Evolutionary conservation across 2,329 filamentous ascomycete genomes (phyloP).

Genomic region (Didymella lethalis): DNA sequence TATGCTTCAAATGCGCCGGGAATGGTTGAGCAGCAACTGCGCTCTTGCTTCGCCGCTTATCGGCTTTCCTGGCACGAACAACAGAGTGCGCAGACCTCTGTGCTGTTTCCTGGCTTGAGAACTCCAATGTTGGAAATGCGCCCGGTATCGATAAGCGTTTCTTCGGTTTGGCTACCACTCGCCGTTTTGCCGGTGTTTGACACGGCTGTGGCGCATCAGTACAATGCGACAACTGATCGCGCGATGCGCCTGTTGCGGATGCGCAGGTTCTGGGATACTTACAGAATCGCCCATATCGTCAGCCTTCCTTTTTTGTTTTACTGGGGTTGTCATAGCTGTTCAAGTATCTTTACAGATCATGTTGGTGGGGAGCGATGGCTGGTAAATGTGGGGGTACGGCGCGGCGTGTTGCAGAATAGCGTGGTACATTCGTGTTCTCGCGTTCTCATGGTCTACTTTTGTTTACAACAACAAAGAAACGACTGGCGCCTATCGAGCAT

Average conservation of each 20-base stretch:
- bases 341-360: conserved; percentile 9
- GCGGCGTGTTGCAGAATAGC: conserved; percentile 19
- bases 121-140: conserved; percentile 18
- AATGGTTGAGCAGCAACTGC: not conserved
- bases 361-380: conserved; percentile 20
- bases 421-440: conserved; percentile 19
- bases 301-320: conserved; percentile 17
- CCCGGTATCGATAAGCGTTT: conserved; percentile 25
- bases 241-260: not conserved
- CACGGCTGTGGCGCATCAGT: conserved; percentile 20
- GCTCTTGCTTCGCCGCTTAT: not conserved
- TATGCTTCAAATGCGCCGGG: not conserved
- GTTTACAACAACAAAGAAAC: conserved; percentile 20
- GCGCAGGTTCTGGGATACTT: not conserved
- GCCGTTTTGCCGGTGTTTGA: conserved; percentile 14
- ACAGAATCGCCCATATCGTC: conserved; percentile 14
- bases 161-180: conserved; percentile 17
- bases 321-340: conserved; percentile 10
- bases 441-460: conserved; percentile 11
- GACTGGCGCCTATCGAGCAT: conserved; percentile 2
- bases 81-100: conserved; percentile 21
- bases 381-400: conserved; percentile 20
- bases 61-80: conserved; percentile 11
- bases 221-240: conserved; percentile 12
- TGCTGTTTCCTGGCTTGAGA: conserved; percentile 18